Conservation (phyloP, 345 rosid species). For the Rhodomyrtus tomentosa region DNA sequence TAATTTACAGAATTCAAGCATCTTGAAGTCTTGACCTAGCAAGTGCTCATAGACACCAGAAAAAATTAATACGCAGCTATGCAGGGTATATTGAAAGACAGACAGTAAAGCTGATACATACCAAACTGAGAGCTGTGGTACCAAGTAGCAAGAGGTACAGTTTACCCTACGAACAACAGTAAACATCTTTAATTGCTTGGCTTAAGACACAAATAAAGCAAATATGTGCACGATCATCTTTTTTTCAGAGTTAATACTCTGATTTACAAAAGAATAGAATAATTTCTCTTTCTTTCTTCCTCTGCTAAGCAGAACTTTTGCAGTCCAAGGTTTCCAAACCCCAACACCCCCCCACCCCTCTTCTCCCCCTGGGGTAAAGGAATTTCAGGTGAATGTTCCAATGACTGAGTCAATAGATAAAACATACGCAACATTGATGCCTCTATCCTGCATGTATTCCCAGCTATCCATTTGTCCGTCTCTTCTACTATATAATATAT, state of each 20-base stretch:
- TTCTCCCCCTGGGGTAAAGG: too few relatives aligned
- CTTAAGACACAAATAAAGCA: not conserved
- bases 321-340: not conserved
- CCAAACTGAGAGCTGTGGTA: conserved; percentile 87
- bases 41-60: not conserved
- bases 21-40: not conserved
- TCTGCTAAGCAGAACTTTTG: not conserved
- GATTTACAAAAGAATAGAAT: not conserved
- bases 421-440: not conserved
- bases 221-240: not conserved
- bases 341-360: not conserved
- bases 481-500: not conserved
- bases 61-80: not conserved
- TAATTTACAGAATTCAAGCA: not conserved
- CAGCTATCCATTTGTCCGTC: not conserved
- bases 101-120: conserved; percentile 8
- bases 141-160: conserved; percentile 86
- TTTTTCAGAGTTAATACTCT: not conserved
- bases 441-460: not conserved
- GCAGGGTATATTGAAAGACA: not conserved
- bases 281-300: not conserved
- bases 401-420: not conserved
- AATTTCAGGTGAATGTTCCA: not conserved
- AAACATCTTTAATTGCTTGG: not conserved
- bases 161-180: conserved; percentile 47